These are phyloP conservation scores for Solanum chaucha DNA, from an alignment of 257 asterid genomes.

Conservation along the genomic window DNA sequence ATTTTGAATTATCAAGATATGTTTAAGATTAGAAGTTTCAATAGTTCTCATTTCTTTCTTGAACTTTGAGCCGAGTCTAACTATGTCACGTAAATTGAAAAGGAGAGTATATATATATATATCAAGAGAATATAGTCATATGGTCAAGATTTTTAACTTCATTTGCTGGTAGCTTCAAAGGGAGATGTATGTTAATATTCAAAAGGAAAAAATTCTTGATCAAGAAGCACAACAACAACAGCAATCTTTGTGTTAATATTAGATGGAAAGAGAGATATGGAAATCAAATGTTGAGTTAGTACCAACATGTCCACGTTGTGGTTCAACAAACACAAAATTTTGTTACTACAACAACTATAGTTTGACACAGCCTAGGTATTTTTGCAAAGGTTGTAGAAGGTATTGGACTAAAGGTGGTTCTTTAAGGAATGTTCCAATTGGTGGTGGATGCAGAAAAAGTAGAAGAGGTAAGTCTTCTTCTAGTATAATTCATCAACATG, in stretches of 20 bases:
- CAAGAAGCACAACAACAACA: neutral
- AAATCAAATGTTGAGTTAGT: slow-evolving; percentile 33
- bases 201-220: neutral
- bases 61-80: neutral
- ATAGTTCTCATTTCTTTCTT: neutral
- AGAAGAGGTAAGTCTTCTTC: slow-evolving; percentile 1
- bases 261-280: slow-evolving; percentile 53
- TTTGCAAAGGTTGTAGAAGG: slow-evolving; percentile 68
- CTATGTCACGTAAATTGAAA: neutral
- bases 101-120: neutral
- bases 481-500: neutral
- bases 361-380: slow-evolving; percentile 70
- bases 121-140: neutral
- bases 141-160: neutral
- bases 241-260: neutral
- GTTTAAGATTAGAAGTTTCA: too few relatives aligned
- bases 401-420: slow-evolving; percentile 90
- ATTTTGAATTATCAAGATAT: neutral
- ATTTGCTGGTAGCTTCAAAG: neutral
- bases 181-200: neutral
- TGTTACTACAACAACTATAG: slow-evolving; percentile 85
- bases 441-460: slow-evolving; percentile 57
- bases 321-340: slow-evolving; percentile 67
- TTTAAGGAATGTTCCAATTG: slow-evolving; percentile 65
- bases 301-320: slow-evolving; percentile 77